Conservation (phyloP, 805 yeast genomes). For the Zygosaccharomyces gambellarensis region DNA sequence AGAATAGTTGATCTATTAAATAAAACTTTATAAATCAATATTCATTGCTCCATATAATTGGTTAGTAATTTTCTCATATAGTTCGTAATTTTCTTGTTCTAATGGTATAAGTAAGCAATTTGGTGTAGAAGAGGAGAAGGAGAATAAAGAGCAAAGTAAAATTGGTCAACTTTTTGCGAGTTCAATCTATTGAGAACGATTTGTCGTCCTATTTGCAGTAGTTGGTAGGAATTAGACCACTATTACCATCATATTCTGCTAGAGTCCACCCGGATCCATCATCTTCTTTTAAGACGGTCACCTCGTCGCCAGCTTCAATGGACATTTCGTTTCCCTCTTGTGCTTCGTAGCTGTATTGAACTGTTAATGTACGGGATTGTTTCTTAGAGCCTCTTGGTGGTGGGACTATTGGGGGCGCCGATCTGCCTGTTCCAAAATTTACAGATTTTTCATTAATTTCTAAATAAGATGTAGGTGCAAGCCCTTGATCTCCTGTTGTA, state of each 20-base stretch:
- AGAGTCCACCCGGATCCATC: conserved; percentile 93
- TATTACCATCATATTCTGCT: conserved; percentile 66
- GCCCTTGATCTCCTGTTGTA: conserved; percentile 52
- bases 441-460: conserved; percentile 37
- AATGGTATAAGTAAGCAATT: not conserved
- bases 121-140: not conserved
- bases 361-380: conserved; percentile 48
- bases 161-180: not conserved
- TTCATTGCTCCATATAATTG: not conserved
- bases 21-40: not conserved
- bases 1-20: not conserved
- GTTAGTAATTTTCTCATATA: not conserved
- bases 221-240: conserved; percentile 75
- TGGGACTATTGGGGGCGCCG: conserved; percentile 73
- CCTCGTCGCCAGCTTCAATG: conserved; percentile 66
- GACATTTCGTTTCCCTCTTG: conserved; percentile 76
- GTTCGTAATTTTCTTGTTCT: not conserved
- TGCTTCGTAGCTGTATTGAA: conserved; percentile 70
- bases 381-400: conserved; percentile 50
- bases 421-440: conserved; percentile 28
- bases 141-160: not conserved
- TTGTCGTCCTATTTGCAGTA: conserved; percentile 44
- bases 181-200: not conserved
- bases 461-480: conserved; percentile 82
- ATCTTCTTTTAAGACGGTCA: conserved; percentile 62